phyloP scores from a whole-genome alignment of 192 early-diverging fungal species.

The Linnemannia elongata region DNA sequence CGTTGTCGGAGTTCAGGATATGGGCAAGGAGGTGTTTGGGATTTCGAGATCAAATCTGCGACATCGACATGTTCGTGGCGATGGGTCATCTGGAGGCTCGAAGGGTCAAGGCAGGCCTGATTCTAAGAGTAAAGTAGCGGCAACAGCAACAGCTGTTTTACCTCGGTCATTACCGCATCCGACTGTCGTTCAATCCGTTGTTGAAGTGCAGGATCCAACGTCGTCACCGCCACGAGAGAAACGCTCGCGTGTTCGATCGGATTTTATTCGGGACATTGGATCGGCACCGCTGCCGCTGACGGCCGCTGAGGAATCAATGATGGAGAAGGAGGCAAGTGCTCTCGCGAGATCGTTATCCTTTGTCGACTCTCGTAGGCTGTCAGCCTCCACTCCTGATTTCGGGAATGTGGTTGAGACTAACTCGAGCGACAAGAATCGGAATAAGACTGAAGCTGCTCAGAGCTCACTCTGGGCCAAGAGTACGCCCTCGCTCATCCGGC shows the following conservation, averaged over 20 bases:
- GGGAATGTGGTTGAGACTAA: background rate
- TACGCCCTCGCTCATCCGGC: background rate
- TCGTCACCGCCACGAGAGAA: background rate
- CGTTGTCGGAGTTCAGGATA: slow-evolving; percentile 42
- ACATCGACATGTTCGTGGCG: background rate
- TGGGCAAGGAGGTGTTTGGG: background rate
- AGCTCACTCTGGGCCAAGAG: background rate
- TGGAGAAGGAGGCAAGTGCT: background rate
- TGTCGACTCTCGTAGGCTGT: background rate
- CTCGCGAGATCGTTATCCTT: background rate
- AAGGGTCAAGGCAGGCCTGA: background rate
- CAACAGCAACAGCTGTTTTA: background rate
- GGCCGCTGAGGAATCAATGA: background rate
- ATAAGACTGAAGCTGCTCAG: background rate
- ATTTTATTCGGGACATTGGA: slow-evolving; percentile 49
- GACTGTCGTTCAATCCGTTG: background rate
- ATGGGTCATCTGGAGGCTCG: background rate
- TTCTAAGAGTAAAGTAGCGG: background rate
- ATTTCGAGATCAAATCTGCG: slow-evolving; percentile 15
- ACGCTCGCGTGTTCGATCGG: slow-evolving; percentile 22
- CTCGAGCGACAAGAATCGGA: background rate
- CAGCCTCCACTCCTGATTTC: background rate
- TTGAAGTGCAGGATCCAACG: background rate
- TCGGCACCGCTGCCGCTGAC: slow-evolving; percentile 4
- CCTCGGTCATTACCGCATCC: background rate